Base-by-base conservation (phyloP, 164 flowering plant species). In the Warburgia ugandensis region DNA sequence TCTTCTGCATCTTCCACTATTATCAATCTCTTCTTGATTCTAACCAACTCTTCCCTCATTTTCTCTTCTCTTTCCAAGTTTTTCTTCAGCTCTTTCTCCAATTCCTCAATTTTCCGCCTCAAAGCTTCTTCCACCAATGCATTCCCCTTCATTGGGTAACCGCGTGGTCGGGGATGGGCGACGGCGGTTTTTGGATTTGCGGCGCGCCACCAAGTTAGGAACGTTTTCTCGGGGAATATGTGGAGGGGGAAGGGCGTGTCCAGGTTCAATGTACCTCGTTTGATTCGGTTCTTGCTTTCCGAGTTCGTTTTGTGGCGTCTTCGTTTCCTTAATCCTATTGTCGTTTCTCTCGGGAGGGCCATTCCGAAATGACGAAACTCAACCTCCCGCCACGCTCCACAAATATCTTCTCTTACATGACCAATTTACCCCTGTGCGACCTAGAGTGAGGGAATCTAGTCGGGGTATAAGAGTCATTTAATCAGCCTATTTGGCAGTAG, bases 1-100 rank as follows among this genome's bases (percentile, higher is more conserved):
- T 84, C 96, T 70, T 84, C 96, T 19, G 82, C 97, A 38, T 85
- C 94, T 66, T 85, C 95, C 26, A 72, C 82, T 38, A 76, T 64
- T 25, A 68, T 59, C 27, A 83, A 68, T 61, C 87, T 56, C 54
- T 74, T 66, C 45, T 50, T 51, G 8, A 67, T 54, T 41, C 48
- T 50, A 55, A 42, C 38, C 12, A 89, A 48, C 58, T 85, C 85
- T 35, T 29, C 29, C 50, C 61, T 74, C 90, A 70, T 72, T 43
- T 17, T 25, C 31, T 36, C 54, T 28, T 50, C 54, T 38, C 54
- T 50, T 43, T 50, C 31, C 43, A 13, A 3, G 31, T 43, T 50
- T 64, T 25, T 42, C 60, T 29, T 55, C 66, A 89, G 51, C 43
- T 77, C 90, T 39, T 33, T 59, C 68, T 79, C 87, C 68, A 83